Evolutionary conservation across 139 green algal genomes (phyloP).

Genomic region (Pycnococcus provasolii): DNA sequence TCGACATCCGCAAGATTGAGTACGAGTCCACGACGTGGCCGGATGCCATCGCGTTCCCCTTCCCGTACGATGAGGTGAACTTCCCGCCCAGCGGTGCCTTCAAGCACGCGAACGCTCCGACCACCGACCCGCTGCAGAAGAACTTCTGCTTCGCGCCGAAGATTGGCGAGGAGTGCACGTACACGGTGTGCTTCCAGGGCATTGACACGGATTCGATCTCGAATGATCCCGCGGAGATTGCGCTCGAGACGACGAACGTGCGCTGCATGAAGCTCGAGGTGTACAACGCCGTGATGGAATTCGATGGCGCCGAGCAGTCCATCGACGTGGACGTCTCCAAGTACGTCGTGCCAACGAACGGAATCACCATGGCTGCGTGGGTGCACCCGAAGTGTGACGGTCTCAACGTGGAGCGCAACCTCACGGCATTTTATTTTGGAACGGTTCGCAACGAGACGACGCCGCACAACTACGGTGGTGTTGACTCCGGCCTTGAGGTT

Average conservation of each 20-base stretch:
- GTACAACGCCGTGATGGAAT: constrained; percentile 18
- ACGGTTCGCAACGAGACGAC: constrained; percentile 2
- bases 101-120: not conserved
- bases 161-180: constrained; percentile 25
- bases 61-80: constrained; percentile 30
- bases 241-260: constrained; percentile 4
- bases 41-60: constrained; percentile 9
- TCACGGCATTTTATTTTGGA: constrained; percentile 23
- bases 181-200: constrained; percentile 31
- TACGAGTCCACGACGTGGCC: not conserved
- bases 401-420: not conserved
- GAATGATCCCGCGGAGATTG: not conserved
- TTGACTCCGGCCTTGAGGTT: constrained; percentile 19
- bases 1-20: not conserved
- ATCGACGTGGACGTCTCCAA: constrained; percentile 2
- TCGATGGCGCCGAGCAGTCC: not conserved
- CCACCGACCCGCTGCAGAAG: constrained; percentile 17
- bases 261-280: constrained; percentile 27
- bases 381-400: constrained; percentile 20
- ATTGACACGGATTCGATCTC: constrained; percentile 6
- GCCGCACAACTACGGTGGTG: not conserved
- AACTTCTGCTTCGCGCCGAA: constrained; percentile 23
- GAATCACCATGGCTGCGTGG: constrained; percentile 24
- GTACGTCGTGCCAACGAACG: constrained; percentile 11
- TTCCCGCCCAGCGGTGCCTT: constrained; percentile 19